Evolutionary conservation across 345 rosid genomes (phyloP).

Genomic region (Alliaria petiolata): DNA sequence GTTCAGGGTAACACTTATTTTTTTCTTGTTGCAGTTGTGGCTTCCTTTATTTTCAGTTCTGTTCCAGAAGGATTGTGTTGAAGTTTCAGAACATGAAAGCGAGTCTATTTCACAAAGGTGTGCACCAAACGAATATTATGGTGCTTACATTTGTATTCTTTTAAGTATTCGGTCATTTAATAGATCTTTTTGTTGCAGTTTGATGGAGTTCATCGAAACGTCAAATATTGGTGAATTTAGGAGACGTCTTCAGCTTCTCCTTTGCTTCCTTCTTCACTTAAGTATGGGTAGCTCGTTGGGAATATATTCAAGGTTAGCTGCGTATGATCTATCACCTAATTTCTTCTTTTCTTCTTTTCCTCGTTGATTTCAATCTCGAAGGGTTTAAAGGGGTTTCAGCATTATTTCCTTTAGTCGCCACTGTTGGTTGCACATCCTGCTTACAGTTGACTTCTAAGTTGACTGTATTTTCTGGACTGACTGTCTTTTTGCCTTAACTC

Average conservation of each 20-base stretch:
- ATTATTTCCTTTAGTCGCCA: not conserved
- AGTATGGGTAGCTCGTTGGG: conserved; percentile 50
- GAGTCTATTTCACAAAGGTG: conserved; percentile 67
- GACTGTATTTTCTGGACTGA: too few relatives aligned
- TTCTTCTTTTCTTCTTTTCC: not conserved
- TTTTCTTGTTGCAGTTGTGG: conserved; percentile 76
- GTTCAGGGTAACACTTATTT: not conserved
- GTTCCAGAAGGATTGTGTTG: conserved; percentile 39
- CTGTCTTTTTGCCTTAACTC: not conserved
- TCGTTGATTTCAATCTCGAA: not conserved
- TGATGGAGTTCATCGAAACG: conserved; percentile 78
- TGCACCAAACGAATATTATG: not conserved
- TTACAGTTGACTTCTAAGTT: not conserved
- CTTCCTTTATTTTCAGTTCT: conserved; percentile 86
- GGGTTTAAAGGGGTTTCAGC: conserved; percentile 2
- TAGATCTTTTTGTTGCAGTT: conserved; percentile 47
- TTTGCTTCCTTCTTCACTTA: conserved; percentile 78
- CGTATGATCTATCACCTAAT: too few relatives aligned
- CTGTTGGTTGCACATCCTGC: not conserved
- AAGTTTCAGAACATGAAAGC: conserved; percentile 37
- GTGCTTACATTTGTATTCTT: conserved; percentile 16
- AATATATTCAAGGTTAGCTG: conserved; percentile 59
- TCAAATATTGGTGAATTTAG: conserved; percentile 87
- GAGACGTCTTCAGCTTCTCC: conserved; percentile 81
- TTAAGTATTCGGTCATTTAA: conserved; percentile 20